These are phyloP conservation scores for Pochonia chlamydosporia DNA, from an alignment of 2,329 filamentous ascomycete genomes.

Conservation along the genomic window DNA sequence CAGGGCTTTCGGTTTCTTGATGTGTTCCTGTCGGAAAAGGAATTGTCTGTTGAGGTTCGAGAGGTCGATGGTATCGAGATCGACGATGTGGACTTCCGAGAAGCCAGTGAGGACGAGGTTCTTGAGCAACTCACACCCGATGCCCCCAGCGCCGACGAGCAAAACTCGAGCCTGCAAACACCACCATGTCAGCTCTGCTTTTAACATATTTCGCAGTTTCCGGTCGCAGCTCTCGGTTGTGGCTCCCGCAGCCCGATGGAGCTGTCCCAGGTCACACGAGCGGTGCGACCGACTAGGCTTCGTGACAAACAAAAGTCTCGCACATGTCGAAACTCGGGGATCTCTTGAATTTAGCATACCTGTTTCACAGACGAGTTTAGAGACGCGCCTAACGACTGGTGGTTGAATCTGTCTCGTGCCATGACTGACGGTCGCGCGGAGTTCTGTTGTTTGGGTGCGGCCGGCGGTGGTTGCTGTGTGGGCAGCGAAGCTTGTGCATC, in stretches of 20 bases:
- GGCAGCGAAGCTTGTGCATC: constrained; percentile 12
- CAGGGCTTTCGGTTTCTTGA: constrained; percentile 93
- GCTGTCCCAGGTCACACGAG: neutral
- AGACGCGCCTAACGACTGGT: constrained; percentile 60
- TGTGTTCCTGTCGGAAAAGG: constrained; percentile 92
- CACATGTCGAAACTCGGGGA: neutral
- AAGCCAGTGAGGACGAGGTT: constrained; percentile 91
- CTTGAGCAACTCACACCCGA: constrained; percentile 96
- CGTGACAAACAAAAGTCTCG: neutral
- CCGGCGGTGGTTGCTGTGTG: constrained; percentile 8
- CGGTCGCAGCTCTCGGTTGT: too few species aligned
- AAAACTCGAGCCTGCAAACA: constrained; percentile 67
- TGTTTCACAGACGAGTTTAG: constrained; percentile 63
- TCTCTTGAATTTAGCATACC: constrained; percentile 39
- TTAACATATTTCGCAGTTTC: too few species aligned
- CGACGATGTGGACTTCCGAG: constrained; percentile 88
- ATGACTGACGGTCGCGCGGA: constrained; percentile 18
- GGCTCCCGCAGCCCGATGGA: too few species aligned
- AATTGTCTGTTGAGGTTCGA: constrained; percentile 98
- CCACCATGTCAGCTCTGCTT: neutral
- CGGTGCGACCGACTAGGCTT: neutral
- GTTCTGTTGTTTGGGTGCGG: constrained; percentile 11
- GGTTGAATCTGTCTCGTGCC: constrained; percentile 49
- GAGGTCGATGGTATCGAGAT: constrained; percentile 96
- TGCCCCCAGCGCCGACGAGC: constrained; percentile 93